Conservation (phyloP, 2,329 filamentous ascomycete species). For the Exophiala aquamarina region DNA sequence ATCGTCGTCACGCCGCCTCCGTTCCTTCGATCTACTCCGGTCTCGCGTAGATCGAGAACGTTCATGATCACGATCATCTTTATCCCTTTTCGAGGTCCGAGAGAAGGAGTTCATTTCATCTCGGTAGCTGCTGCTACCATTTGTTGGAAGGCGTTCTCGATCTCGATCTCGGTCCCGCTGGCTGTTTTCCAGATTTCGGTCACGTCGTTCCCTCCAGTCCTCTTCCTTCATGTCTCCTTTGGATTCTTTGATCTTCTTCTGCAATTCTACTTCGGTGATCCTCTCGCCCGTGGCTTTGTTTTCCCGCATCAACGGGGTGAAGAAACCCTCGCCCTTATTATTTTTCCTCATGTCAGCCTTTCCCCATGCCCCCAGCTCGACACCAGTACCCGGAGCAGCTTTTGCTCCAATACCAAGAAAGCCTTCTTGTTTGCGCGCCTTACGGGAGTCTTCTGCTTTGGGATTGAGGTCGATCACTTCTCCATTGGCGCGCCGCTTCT, state of each 20-base stretch:
- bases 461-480: constrained; percentile 44
- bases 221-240: constrained; percentile 44
- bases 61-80: constrained; percentile 31
- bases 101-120: constrained; percentile 41
- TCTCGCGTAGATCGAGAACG: constrained; percentile 28
- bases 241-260: constrained; percentile 50
- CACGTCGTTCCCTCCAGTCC: constrained; percentile 46
- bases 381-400: constrained; percentile 50
- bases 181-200: constrained; percentile 43
- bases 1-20: constrained; percentile 33
- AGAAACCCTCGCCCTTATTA: constrained; percentile 52
- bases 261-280: constrained; percentile 62
- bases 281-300: constrained; percentile 64
- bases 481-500: constrained; percentile 69
- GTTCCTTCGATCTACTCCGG: constrained; percentile 40
- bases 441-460: constrained; percentile 43
- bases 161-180: constrained; percentile 37
- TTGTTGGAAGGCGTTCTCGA: constrained; percentile 30
- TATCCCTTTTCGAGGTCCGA: constrained; percentile 37
- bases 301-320: constrained; percentile 61
- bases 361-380: constrained; percentile 80
- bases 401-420: constrained; percentile 88
- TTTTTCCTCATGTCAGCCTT: constrained; percentile 58
- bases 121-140: constrained; percentile 36
- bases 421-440: constrained; percentile 68